Percentiles rank a stretch among this genome's conserved stretches.
phyloP scores from a whole-genome alignment of 2,329 filamentous ascomycete genomes.

The Apiospora koreana region DNA sequence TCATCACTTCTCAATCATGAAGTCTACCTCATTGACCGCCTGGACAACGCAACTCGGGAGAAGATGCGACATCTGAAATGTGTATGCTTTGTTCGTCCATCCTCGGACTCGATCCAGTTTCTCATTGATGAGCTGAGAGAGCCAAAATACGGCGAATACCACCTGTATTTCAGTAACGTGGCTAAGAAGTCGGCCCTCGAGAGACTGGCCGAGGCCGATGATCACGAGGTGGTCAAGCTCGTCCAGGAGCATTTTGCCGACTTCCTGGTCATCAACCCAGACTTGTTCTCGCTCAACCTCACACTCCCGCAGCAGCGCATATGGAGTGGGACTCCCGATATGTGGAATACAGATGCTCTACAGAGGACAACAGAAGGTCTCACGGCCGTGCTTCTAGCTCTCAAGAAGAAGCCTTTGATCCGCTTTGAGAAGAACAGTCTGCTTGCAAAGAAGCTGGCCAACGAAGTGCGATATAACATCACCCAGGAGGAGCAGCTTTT shows the following conservation, averaged over 20 bases:
- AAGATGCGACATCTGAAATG: constrained; percentile 98
- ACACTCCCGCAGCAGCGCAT: constrained; percentile 72
- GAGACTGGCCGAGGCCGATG: constrained; percentile 91
- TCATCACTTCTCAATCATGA: constrained; percentile 94
- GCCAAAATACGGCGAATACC: constrained; percentile 96
- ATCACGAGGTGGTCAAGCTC: constrained; percentile 92
- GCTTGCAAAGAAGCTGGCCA: constrained; percentile 88
- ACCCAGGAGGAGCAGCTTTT: constrained; percentile 96
- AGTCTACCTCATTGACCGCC: constrained; percentile 94
- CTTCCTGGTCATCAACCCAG: constrained; percentile 92
- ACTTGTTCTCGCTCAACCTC: constrained; percentile 81
- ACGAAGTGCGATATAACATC: constrained; percentile 88
- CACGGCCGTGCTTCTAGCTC: constrained; percentile 77
- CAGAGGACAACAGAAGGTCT: constrained; percentile 86
- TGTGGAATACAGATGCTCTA: constrained; percentile 88
- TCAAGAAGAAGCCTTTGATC: constrained; percentile 97
- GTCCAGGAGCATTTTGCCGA: constrained; percentile 98
- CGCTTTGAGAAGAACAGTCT: constrained; percentile 90
- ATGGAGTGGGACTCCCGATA: constrained; percentile 80
- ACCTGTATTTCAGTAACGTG: constrained; percentile 97
- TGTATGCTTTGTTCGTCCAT: constrained; percentile 89
- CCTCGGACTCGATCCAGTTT: constrained; percentile 87
- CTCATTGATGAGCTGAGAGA: constrained; percentile 95
- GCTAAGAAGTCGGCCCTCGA: constrained; percentile 96
- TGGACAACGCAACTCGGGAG: constrained; percentile 87